Evolutionary conservation across 1,139 yeast genomes (phyloP), one percentile per base, ranked within the genome.

Genomic region (Suhomyces coccinellae): DNA sequence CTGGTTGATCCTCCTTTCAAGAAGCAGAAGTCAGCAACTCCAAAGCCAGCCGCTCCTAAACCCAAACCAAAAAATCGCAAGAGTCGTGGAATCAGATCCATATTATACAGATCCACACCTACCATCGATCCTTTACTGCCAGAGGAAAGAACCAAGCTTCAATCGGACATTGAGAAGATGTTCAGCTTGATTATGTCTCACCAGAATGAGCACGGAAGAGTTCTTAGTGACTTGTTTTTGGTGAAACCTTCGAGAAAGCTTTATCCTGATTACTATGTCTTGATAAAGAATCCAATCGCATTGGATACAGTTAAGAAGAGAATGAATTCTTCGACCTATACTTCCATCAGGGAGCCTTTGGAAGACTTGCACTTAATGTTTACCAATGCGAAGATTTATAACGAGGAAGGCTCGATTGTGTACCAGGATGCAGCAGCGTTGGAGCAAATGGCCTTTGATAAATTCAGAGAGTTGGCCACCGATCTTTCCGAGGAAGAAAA

Each of bases 351-450:
- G 31, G 91, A 85, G 53, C 78, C 87, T 48, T 65, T 83, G 44
- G 86, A 79, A 51, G 96, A 88, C 59, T 69, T 88, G 46, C 85
- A 84, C 53, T 74, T 83, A 54, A 87, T 91, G 80, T 87, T 87
- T 63, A 75, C 79, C 47, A 91, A 91, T 64, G 97, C 97, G 1
- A 76, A 84, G 51, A 79, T 80, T n/a, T 91, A 89, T 62, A 91
- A 91, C 58, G 95, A 89, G 58, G 96, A 87, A 61, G 96, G 95
- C 0, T 87, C 96, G 1, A 64, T 84, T 48, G 89, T 91, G 14
- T 87, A 83, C 56, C 77, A 80, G 48, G 97, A 90, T 66, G 95
- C 98, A 0, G 67, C 76, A 33, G 73, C 69, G 17, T 67, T 91
- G 54, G 93, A 88, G 60, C 65, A 69, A 11, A 62, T 80, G 46